These are phyloP conservation scores for Colletotrichum eleusines DNA, from an alignment of 2,329 filamentous ascomycete species.

Conservation along the genomic window DNA sequence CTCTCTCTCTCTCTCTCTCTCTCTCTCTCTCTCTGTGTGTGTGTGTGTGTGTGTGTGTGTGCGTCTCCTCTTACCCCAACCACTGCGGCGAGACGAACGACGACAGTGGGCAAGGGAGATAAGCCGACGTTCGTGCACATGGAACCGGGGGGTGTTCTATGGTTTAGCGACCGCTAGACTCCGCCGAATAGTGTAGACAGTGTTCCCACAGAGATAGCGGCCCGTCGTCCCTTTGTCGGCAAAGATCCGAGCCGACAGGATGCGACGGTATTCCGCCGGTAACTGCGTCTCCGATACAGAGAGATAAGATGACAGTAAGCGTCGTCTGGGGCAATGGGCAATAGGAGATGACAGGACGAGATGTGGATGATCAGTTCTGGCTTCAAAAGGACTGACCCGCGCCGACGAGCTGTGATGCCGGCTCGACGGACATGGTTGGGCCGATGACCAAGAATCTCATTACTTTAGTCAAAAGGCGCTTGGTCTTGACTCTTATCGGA, in stretches of 20 bases:
- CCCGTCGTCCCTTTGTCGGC: slow-evolving; percentile 18
- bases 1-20: not conserved
- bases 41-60: too few species aligned
- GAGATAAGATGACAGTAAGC: not conserved
- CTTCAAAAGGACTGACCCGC: not conserved
- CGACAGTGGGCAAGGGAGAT: slow-evolving; percentile 15
- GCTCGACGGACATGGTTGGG: slow-evolving; percentile 12
- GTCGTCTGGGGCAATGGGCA: not conserved
- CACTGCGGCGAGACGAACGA: not conserved
- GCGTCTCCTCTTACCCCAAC: slow-evolving; percentile 8
- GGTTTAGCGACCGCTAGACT: slow-evolving; percentile 12
- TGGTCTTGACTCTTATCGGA: slow-evolving; percentile 21
- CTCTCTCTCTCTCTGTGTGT: too few species aligned
- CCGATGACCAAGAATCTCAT: not conserved
- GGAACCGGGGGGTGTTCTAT: not conserved
- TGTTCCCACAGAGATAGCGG: slow-evolving; percentile 10
- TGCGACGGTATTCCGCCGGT: slow-evolving; percentile 17
- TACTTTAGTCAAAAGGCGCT: not conserved
- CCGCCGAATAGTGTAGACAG: slow-evolving; percentile 37
- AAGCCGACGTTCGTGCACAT: slow-evolving; percentile 7
- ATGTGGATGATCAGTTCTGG: not conserved
- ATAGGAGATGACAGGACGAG: not conserved
- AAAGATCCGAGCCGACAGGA: slow-evolving; percentile 25
- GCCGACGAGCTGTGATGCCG: slow-evolving; percentile 11
- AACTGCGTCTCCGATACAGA: not conserved